These are phyloP conservation scores for Spergularia azorica DNA, from an alignment of 179 eudicot species.

Conservation along the genomic window DNA sequence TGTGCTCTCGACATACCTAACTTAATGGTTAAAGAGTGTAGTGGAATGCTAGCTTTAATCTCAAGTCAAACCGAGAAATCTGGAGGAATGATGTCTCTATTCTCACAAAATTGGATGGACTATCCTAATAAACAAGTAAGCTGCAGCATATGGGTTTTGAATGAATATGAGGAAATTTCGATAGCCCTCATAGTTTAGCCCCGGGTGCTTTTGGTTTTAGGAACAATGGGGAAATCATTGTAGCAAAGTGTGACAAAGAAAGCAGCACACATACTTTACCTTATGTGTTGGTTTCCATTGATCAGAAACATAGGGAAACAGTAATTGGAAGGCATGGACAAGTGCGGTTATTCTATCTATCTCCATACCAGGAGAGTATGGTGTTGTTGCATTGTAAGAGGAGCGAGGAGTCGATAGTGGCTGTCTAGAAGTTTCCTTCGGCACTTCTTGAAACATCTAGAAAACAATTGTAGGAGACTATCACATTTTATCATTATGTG, in stretches of 20 bases:
- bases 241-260: not conserved
- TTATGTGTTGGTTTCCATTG: not conserved
- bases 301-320: not conserved
- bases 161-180: not conserved
- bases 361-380: constrained; percentile 9
- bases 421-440: no score
- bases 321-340: not conserved
- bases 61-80: no score
- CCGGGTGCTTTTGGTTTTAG: not conserved
- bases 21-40: not conserved
- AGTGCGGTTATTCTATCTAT: not conserved
- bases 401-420: no score
- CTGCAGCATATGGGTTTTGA: not conserved
- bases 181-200: no score
- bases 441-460: no score
- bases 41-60: not conserved
- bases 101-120: not conserved
- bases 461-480: no score
- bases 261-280: no score
- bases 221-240: constrained; percentile 1
- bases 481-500: no score
- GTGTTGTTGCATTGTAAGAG: not conserved
- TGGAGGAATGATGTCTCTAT: no score
- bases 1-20: no score
- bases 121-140: not conserved